These are phyloP conservation scores for Cyberlindnera petersonii DNA, from an alignment of 805 yeast species.

Conservation along the genomic window DNA sequence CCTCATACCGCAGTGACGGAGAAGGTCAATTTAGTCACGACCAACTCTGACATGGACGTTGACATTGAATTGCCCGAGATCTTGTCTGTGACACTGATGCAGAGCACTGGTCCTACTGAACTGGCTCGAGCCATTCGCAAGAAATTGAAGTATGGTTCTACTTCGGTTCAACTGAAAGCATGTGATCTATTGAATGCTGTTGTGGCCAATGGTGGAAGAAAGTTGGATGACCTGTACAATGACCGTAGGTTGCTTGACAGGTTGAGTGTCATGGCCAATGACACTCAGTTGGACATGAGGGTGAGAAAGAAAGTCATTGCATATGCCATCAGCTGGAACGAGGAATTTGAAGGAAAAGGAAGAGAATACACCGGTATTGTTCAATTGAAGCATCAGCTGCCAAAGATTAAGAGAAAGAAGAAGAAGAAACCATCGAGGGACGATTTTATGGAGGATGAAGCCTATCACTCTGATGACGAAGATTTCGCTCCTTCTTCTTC, in stretches of 20 bases:
- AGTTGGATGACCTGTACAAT: conserved; percentile 43
- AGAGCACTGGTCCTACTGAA: conserved; percentile 49
- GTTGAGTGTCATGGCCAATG: conserved; percentile 45
- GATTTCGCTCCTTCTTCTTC: conserved; percentile 24
- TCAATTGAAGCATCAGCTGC: conserved; percentile 41
- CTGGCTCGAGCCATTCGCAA: conserved; percentile 91
- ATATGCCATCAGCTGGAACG: conserved; percentile 65
- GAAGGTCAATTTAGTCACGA: conserved; percentile 49
- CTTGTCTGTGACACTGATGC: conserved; percentile 32
- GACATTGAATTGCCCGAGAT: conserved; percentile 34
- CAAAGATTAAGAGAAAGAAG: conserved; percentile 30
- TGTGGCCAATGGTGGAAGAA: conserved; percentile 50
- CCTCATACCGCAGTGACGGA: conserved; percentile 71
- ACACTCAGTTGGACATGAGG: conserved; percentile 40
- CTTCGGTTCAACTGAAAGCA: conserved; percentile 62
- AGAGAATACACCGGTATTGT: conserved; percentile 48
- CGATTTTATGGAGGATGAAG: conserved; percentile 49
- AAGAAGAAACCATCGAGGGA: conserved; percentile 17
- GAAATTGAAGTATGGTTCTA: conserved; percentile 78
- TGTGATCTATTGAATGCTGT: conserved; percentile 56
- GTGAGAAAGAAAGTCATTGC: conserved; percentile 46
- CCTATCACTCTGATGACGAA: conserved; percentile 36
- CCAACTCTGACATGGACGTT: conserved; percentile 28
- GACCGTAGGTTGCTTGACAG: conserved; percentile 69
- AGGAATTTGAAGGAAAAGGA: conserved; percentile 42